Base-by-base conservation (phyloP, 129 eudicot genomes). In the Tanacetum coccineum region DNA sequence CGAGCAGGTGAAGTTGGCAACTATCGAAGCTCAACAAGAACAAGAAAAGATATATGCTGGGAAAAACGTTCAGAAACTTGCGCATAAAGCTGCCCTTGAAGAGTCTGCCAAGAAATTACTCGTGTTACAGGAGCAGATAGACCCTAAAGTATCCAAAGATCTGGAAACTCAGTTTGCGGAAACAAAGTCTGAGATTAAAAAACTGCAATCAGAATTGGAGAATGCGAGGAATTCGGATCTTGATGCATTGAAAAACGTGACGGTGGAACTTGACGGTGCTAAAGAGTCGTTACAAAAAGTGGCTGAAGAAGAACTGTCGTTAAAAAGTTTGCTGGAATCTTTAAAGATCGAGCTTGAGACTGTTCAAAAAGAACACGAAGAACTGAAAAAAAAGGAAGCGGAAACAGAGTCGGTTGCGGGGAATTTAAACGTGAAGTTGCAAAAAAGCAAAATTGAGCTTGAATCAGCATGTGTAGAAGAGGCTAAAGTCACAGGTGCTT, bases 201-300 rank as follows among this genome's bases (percentile, higher is more conserved):
- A 71, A 55, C 54, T 94, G 52, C 70, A 68, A 49, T 62, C 54
- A 12, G 86, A 86, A 66, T 76, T 82, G 70, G 90, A 81, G 9
- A 73, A 63, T 7, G 78, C 76, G 1, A 86, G 78, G 80, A 78
- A 74, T 66, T 74, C 79, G 4, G 99, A 94, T 81, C 74, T 84
- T 46, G 95, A 81, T 78, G 68, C 92, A 25, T 80, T 89, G 51
- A 84, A 74, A 73, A 67, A 60, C 9, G 85, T 84, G 44, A 81
- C 93, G 10, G 61, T 42, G 2, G 99, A 89, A 52, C 81, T 94
- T 77, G 91, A 84, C 67, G 87, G 77, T 71, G 99, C 95, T 14
- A 94, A 94, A 74, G 88, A 82, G 36, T 86, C 95, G 11, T 67
- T 94, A 58, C 85, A 77, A 46, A 89, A 84, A 81, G 93, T 89